Evolutionary conservation across 2,329 filamentous ascomycete species (phyloP).

Genomic region (Pseudopithomyces maydicus): DNA sequence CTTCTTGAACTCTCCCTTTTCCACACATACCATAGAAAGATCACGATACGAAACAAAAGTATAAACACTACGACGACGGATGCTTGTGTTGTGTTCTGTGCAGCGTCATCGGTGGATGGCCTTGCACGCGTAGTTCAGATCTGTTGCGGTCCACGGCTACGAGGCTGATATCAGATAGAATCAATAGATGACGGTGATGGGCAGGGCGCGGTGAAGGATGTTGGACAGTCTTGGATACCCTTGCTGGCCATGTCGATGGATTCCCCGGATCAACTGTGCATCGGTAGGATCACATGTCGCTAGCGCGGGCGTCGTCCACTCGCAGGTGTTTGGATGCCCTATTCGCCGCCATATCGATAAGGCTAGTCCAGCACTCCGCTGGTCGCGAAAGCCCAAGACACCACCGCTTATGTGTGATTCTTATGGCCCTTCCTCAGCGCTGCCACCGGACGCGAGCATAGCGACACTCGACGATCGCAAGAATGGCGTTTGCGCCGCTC

Average conservation of each 20-base stretch:
- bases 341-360: too few relatives aligned
- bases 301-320: too few relatives aligned
- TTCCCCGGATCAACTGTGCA: slow-evolving; percentile 1
- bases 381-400: neutral
- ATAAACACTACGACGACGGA: neutral
- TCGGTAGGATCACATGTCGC: neutral
- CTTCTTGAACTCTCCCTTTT: neutral
- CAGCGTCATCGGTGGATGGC: too few relatives aligned
- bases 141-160: too few relatives aligned
- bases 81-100: too few relatives aligned
- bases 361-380: neutral
- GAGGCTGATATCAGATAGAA: too few relatives aligned
- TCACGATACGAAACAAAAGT: slow-evolving; percentile 4
- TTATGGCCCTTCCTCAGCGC: neutral
- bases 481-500: slow-evolving; percentile 49
- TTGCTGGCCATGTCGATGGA: neutral
- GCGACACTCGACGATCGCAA: slow-evolving; percentile 6
- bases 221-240: neutral
- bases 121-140: too few relatives aligned
- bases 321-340: too few relatives aligned
- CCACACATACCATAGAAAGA: slow-evolving; percentile 1
- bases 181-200: too few relatives aligned
- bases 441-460: neutral
- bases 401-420: neutral
- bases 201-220: too few relatives aligned